A percentile compares a stretch with the other conserved stretches of the same genome.
These are phyloP conservation scores for Claviceps quebecensis DNA, from an alignment of 2,329 filamentous ascomycete species.

Conservation along the genomic window DNA sequence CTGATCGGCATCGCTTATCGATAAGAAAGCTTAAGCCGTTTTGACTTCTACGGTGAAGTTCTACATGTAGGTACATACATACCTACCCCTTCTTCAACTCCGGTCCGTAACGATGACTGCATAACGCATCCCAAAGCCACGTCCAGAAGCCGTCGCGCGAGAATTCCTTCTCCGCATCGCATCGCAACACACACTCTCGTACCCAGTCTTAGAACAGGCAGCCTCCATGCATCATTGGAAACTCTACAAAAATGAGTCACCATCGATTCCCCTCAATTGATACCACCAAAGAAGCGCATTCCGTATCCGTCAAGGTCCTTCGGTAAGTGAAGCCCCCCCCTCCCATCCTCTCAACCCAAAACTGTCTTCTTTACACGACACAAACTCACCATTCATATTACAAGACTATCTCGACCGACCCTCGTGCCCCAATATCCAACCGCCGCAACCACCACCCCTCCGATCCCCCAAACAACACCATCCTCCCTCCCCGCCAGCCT, in stretches of 20 bases:
- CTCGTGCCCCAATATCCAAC: constrained; percentile 58
- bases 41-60: neutral
- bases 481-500: constrained; percentile 48
- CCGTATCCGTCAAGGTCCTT: constrained; percentile 64
- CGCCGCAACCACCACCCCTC: constrained; percentile 27
- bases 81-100: neutral
- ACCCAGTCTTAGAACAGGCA: neutral
- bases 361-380: neutral
- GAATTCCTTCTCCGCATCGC: neutral
- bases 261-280: constrained; percentile 44
- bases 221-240: neutral
- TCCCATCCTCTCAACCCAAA: neutral
- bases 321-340: constrained; percentile 28
- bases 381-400: neutral
- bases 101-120: neutral
- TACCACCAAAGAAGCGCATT: constrained; percentile 58
- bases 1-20: constrained; percentile 1
- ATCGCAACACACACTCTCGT: neutral
- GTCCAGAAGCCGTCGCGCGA: no score
- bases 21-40: constrained; percentile 1
- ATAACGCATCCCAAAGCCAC: no score
- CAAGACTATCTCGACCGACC: constrained; percentile 68
- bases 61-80: no score
- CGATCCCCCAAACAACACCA: constrained; percentile 26
- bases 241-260: constrained; percentile 34